phyloP scores from a whole-genome alignment of 1,284 basidiomycete species.

The Prillingera fragicola region DNA sequence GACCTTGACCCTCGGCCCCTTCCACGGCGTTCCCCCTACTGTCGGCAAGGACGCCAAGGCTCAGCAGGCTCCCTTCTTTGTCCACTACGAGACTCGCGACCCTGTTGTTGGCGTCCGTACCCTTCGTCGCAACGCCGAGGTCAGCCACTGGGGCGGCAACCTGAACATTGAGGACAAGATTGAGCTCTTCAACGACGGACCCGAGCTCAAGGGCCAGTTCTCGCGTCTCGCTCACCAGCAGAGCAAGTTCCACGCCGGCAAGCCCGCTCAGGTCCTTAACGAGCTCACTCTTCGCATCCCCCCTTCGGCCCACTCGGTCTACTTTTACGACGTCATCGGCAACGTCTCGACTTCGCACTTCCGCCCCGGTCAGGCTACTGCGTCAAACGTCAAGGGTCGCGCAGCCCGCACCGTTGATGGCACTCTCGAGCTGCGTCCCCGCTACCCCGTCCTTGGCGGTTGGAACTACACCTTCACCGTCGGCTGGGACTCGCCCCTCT shows the following conservation, averaged over 20 bases:
- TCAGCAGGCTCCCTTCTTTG: conserved; percentile 60
- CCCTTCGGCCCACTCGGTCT: conserved; percentile 68
- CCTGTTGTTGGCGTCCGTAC: conserved; percentile 72
- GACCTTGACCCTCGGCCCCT: conserved; percentile 84
- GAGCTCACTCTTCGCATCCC: conserved; percentile 67
- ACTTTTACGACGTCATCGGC: conserved; percentile 86
- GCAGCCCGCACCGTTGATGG: conserved; percentile 44
- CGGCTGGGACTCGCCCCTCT: conserved; percentile 81
- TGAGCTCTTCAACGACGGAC: conserved; percentile 77
- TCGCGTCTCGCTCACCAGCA: conserved; percentile 86
- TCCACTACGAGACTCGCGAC: conserved; percentile 76
- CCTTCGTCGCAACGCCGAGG: conserved; percentile 73
- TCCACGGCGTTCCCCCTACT: conserved; percentile 62
- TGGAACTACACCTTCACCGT: conserved; percentile 97
- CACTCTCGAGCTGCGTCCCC: conserved; percentile 74
- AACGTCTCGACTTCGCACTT: conserved; percentile 94
- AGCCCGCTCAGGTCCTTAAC: conserved; percentile 65
- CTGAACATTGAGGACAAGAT: conserved; percentile 89
- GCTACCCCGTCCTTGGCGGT: conserved; percentile 90
- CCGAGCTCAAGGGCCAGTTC: conserved; percentile 90
- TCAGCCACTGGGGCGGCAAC: conserved; percentile 96
- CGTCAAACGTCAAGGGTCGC: conserved; percentile 19
- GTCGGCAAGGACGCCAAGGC: conserved; percentile 49
- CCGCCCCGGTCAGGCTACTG: conserved; percentile 56
- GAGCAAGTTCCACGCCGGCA: conserved; percentile 58